Conservation (phyloP, 305 asterid genomes). For the Withania somnifera region DNA sequence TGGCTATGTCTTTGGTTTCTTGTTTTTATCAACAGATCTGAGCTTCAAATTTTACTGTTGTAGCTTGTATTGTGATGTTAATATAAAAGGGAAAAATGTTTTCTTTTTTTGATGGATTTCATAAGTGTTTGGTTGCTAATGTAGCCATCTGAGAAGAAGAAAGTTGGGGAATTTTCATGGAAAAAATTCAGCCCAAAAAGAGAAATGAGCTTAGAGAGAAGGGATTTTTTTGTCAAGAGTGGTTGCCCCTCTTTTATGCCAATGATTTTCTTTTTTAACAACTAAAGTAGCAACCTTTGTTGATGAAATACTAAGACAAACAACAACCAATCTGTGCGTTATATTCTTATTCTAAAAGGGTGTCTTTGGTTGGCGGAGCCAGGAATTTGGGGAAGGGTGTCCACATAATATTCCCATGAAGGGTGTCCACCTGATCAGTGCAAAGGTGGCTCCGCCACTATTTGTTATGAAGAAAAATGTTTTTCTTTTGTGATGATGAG, state of each 20-base stretch:
- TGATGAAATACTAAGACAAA: background rate
- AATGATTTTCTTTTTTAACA: background rate
- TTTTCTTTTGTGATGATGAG: background rate
- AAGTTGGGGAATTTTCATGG: too few relatives aligned
- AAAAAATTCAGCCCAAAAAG: too few relatives aligned
- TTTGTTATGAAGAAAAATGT: background rate
- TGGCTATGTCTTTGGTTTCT: background rate
- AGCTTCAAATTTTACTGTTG: background rate
- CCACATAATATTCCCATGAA: too few relatives aligned
- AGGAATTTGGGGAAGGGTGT: too few relatives aligned
- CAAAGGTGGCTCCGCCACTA: too few relatives aligned
- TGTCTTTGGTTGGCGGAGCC: too few relatives aligned
- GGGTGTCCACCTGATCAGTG: too few relatives aligned
- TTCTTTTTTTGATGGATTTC: too few relatives aligned
- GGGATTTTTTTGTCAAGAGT: slow-evolving; percentile 1
- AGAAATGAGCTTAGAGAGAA: background rate
- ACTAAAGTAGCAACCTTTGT: slow-evolving; percentile 5
- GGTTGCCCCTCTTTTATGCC: slow-evolving; percentile 21
- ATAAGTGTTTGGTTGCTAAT: too few relatives aligned
- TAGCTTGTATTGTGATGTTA: background rate
- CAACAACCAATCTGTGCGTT: background rate
- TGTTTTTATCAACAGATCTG: background rate
- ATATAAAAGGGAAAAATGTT: background rate
- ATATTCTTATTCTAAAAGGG: background rate
- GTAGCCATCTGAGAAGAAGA: too few relatives aligned